These are phyloP conservation scores for Miscanthus lutarioriparius DNA, from an alignment of 176 grass and related monocot genomes.

Conservation along the genomic window DNA sequence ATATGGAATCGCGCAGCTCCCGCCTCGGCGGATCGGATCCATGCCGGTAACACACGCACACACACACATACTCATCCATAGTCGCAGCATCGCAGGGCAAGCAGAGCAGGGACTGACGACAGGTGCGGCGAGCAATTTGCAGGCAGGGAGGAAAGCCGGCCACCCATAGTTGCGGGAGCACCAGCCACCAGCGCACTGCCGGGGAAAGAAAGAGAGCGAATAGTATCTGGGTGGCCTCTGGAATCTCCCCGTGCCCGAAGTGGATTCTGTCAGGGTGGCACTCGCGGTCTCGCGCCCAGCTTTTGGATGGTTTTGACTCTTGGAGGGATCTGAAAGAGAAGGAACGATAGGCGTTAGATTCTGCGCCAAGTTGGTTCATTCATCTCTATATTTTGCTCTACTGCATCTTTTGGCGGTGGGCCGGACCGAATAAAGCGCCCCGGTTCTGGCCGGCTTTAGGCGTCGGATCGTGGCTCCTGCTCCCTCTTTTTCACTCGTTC, in stretches of 20 bases:
- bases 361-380: slow-evolving; percentile 32
- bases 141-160: slow-evolving; percentile 23
- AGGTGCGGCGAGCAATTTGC: slow-evolving; percentile 19
- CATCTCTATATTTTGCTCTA: neutral
- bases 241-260: slow-evolving; percentile 42
- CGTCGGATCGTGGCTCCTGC: neutral
- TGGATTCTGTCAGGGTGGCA: slow-evolving; percentile 50
- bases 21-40: slow-evolving; percentile 16
- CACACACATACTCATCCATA: neutral
- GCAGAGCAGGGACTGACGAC: neutral
- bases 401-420: slow-evolving; percentile 1
- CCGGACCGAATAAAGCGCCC: slow-evolving; percentile 40
- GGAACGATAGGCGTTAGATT: slow-evolving; percentile 22
- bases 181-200: neutral
- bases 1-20: neutral
- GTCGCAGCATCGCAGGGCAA: neutral
- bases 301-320: slow-evolving; percentile 42
- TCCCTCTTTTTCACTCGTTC: neutral
- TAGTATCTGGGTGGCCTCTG: slow-evolving; percentile 48
- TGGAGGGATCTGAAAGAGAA: slow-evolving; percentile 29
- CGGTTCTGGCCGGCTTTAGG: slow-evolving; percentile 38
- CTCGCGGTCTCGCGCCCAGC: neutral
- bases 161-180: slow-evolving; percentile 62
- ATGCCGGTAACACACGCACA: neutral
- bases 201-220: neutral